Percentiles rank a stretch among this genome's conserved stretches.
Conservation (phyloP, 148 eudicot genomes). For the Cornus kousa region DNA sequence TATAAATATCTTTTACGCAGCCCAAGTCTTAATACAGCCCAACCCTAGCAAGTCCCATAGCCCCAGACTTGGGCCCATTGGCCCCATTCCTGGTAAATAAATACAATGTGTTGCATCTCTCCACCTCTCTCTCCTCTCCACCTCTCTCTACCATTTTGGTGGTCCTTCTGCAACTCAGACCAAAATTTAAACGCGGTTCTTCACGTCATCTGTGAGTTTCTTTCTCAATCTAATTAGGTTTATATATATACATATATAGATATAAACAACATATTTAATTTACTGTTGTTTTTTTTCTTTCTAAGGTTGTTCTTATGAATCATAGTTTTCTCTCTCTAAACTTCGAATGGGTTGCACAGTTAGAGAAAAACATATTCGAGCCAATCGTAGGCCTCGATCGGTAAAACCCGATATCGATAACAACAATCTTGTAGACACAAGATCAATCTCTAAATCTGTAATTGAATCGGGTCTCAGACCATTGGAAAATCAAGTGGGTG, state of each 20-base stretch:
- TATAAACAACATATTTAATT: neutral
- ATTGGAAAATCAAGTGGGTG: conserved; percentile 47
- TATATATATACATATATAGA: neutral
- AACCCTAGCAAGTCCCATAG: neutral
- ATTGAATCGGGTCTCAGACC: conserved; percentile 54
- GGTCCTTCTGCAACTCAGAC: neutral
- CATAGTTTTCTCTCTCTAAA: neutral
- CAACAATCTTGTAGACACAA: conserved; percentile 20
- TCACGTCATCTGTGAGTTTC: neutral
- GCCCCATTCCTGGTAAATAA: neutral
- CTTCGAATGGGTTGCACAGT: conserved; percentile 81
- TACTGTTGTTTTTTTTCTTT: neutral
- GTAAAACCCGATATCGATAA: conserved; percentile 51
- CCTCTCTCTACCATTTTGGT: neutral
- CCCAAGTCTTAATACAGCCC: neutral
- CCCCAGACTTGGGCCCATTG: neutral
- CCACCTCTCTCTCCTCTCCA: neutral
- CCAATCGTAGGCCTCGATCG: conserved; percentile 70
- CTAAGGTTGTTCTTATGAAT: neutral
- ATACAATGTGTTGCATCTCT: neutral
- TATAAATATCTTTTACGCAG: neutral
- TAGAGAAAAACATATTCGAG: conserved; percentile 76
- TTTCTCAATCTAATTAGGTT: neutral
- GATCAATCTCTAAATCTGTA: conserved; percentile 31
- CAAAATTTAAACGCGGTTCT: neutral